phyloP scores from a whole-genome alignment of 345 rosid genomes.

The Garcia nutans region DNA sequence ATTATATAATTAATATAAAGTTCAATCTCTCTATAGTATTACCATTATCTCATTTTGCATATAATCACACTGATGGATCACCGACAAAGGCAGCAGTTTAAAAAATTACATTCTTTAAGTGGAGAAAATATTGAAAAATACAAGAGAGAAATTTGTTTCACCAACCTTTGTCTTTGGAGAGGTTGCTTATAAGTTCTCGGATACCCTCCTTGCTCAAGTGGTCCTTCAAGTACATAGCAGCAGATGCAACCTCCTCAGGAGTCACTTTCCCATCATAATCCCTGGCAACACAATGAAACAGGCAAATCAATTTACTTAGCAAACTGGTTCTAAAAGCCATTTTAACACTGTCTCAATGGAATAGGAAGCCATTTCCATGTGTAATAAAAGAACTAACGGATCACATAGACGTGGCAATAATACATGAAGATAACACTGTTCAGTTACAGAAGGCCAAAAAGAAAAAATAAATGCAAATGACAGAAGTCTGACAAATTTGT shows the following conservation, averaged over 20 bases:
- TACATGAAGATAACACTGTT: not conserved
- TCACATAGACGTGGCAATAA: not conserved
- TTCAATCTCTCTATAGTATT: not conserved
- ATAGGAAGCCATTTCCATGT: not conserved
- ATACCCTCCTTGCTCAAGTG: conserved; percentile 86
- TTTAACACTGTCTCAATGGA: too few species aligned
- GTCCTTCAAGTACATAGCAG: conserved; percentile 79
- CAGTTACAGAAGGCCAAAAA: not conserved
- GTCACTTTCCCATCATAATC: conserved; percentile 94
- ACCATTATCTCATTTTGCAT: not conserved
- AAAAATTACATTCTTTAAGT: not conserved
- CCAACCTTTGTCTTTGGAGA: conserved; percentile 84
- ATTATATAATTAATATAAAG: not conserved
- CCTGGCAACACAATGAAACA: conserved; percentile 41
- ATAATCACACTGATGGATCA: not conserved
- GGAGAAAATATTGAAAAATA: not conserved
- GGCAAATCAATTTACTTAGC: conserved; percentile 6
- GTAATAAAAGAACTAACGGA: not conserved
- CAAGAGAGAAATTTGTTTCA: not conserved
- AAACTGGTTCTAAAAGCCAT: not conserved
- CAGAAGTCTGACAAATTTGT: not conserved
- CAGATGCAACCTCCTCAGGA: conserved; percentile 91
- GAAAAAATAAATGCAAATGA: not conserved
- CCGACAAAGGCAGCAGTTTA: not conserved
- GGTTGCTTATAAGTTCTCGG: conserved; percentile 82